Evolutionary conservation across 208 protist genomes (phyloP).

Genomic region (Phytomonas francai): DNA sequence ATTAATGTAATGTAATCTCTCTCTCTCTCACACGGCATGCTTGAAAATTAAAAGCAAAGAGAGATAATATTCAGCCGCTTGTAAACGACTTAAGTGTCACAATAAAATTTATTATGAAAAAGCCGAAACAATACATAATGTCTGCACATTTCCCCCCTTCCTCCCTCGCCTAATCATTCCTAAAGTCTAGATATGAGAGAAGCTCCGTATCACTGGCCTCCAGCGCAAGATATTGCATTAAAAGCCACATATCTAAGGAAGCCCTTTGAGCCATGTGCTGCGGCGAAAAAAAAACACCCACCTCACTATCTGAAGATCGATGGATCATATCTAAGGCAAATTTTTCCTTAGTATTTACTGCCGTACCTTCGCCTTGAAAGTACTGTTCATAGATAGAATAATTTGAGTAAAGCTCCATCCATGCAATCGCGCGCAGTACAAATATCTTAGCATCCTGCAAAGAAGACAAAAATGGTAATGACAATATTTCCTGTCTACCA

Average conservation of each 20-base stretch:
- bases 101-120: not conserved
- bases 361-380: not conserved
- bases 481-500: not conserved
- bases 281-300: not conserved
- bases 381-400: not conserved
- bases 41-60: not conserved
- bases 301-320: not conserved
- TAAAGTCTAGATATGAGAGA: conserved; percentile 29
- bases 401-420: conserved; percentile 57
- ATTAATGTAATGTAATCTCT: not conserved
- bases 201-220: conserved; percentile 41
- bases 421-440: conserved; percentile 56
- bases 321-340: not conserved
- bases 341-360: not conserved
- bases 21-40: not conserved
- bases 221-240: conserved; percentile 53
- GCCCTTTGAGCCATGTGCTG: conserved; percentile 16
- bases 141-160: not conserved
- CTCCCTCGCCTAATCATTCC: conserved; percentile 7
- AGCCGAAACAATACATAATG: not conserved
- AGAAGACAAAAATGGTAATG: not conserved
- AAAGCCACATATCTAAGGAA: conserved; percentile 36
- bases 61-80: not conserved
- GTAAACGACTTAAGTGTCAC: not conserved
- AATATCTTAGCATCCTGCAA: not conserved